Evolutionary conservation across 331 rosid species (phyloP), one percentile per base, ranked within the genome.

Genomic region (Rosa hybrid): DNA sequence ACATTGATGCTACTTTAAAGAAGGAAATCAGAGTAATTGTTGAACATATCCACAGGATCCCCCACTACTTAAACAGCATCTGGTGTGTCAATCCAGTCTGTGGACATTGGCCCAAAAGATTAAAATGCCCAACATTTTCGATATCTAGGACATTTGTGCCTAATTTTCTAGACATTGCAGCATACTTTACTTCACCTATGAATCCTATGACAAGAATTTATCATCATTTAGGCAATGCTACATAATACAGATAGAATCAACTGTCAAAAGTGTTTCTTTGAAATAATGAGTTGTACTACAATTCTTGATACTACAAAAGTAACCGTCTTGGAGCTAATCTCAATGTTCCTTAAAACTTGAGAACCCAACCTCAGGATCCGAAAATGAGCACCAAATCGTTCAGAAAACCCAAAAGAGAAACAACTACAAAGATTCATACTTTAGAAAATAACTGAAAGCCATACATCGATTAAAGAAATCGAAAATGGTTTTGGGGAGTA

Each of bases 401-500:
- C 59, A 14, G 34, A 57, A 38, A 34, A 4, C 14, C 10, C 23
- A 65, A 30, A 65, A 54, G 49, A 44, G 41, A 44, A 25, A 27
- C 73, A 18, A 34, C 21, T 39, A 5, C 59, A 74, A 75, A 56
- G 27, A 65, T 65, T n/a, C 78, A 16, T 41, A 74, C 27, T 39
- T 20, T 0, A 51, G 41, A 73, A 1, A 14, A 57, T 0, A 38
- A 11, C 44, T 38, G 44, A 57, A 63, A 9, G 8, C 13, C n/a
- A 39, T 1, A 63, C 72, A 63, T 46, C 17, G 48, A 44, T 27
- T 44, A 46, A 63, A 64, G 18, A 18, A 38, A 16, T 2, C 2
- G 5, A 46, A 27, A 18, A 48, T 56, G 57, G 80, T 72, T 46
- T 8, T 25, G 80, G 64, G 12, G 7, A 57, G 30, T 9, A 4